Evolutionary conservation across 73 alveolate genomes (phyloP).

Genomic region (Breviolum minutum): DNA sequence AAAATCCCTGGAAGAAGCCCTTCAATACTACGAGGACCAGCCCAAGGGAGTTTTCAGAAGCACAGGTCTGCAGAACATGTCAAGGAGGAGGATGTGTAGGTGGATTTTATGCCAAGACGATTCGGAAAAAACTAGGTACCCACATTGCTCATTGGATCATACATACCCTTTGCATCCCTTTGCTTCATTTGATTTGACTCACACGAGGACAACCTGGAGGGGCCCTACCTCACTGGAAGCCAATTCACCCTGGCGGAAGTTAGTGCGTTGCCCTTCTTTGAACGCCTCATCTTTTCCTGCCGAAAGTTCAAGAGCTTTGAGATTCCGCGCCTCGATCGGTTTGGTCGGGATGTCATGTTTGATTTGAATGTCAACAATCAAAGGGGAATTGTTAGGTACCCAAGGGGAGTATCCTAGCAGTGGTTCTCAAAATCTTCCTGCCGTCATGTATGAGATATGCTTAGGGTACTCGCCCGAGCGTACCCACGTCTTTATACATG

Average conservation of each 20-base stretch:
- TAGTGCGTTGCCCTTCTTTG: constrained; percentile 75
- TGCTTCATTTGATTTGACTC: no score
- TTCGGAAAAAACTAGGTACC: neutral
- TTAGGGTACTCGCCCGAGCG: no score
- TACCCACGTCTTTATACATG: neutral
- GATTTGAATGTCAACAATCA: neutral
- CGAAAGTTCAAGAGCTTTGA: constrained; percentile 52
- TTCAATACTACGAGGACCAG: constrained; percentile 87
- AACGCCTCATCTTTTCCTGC: constrained; percentile 71
- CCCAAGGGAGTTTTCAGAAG: neutral
- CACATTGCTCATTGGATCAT: no score
- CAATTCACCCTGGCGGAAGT: constrained; percentile 49
- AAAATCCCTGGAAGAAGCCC: constrained; percentile 56
- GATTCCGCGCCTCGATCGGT: neutral
- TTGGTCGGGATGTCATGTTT: neutral
- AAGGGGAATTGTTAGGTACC: neutral
- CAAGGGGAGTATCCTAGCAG: neutral
- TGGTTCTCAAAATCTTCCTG: no score
- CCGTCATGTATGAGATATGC: no score
- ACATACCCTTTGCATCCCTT: no score
- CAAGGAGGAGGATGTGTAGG: neutral
- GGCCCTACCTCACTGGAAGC: constrained; percentile 65
- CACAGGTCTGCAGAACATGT: neutral
- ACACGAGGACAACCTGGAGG: constrained; percentile 49
- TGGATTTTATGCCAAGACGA: neutral